Evolutionary conservation across 768 basidiomycete species (phyloP).

Genomic region (Lepiota subincarnata): DNA sequence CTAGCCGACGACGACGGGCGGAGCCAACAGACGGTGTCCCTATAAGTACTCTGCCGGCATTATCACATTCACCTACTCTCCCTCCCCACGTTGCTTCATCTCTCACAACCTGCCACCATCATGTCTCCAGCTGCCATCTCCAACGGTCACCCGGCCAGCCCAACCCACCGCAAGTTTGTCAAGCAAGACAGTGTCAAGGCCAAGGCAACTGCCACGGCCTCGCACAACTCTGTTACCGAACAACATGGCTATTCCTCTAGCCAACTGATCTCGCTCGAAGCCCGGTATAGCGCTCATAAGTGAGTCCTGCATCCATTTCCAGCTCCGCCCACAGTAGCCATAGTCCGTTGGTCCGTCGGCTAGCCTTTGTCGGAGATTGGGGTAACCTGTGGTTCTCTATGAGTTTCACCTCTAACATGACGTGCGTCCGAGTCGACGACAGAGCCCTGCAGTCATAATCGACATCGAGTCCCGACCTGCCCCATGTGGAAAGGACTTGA

Average conservation of each 20-base stretch:
- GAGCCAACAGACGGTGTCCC: constrained; percentile 9
- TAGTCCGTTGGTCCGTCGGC: neutral
- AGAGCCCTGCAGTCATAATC: neutral
- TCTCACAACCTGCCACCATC: neutral
- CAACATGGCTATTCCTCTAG: constrained; percentile 2
- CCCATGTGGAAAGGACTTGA: neutral
- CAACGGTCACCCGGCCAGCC: neutral
- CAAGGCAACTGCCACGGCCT: constrained; percentile 6
- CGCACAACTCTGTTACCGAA: constrained; percentile 4
- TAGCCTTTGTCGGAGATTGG: neutral
- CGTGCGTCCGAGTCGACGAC: constrained; percentile 3
- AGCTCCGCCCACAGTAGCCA: neutral
- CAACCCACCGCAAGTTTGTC: constrained; percentile 10
- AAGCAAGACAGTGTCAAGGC: constrained; percentile 12
- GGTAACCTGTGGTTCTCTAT: neutral
- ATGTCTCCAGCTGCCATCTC: constrained; percentile 7
- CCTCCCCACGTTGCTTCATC: constrained; percentile 3
- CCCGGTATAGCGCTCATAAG: constrained; percentile 87
- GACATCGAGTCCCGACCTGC: constrained; percentile 3
- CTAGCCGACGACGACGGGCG: constrained; percentile 16
- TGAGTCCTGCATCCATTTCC: constrained; percentile 37
- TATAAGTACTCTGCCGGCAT: constrained; percentile 8
- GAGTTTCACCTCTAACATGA: neutral
- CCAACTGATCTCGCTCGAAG: constrained; percentile 74
- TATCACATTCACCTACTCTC: neutral